These are phyloP conservation scores for Phlebiopsis flavidoalba DNA, from an alignment of 768 basidiomycete species.

Conservation along the genomic window DNA sequence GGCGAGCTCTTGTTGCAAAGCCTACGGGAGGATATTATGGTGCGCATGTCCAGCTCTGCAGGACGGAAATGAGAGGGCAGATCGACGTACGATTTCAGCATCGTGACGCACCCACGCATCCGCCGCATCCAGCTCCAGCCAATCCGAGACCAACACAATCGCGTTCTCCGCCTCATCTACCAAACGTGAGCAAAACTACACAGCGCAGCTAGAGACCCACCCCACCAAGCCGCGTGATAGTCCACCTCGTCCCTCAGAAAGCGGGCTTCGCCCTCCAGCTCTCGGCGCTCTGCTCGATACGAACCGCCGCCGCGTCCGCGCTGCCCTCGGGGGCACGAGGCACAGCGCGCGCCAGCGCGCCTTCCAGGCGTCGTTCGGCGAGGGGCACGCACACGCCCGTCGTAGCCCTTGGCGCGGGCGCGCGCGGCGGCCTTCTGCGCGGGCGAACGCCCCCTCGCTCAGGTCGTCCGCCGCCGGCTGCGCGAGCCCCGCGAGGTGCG, in stretches of 20 bases:
- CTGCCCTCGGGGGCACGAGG: slow-evolving; percentile 46
- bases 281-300: slow-evolving; percentile 71
- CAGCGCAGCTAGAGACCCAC: slow-evolving; percentile 11
- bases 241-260: slow-evolving; percentile 84
- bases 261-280: slow-evolving; percentile 77
- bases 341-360: slow-evolving; percentile 89
- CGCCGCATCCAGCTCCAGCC: slow-evolving; percentile 90
- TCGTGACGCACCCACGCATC: slow-evolving; percentile 96
- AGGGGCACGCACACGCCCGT: slow-evolving; percentile 34
- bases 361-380: slow-evolving; percentile 87
- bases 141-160: slow-evolving; percentile 81
- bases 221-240: slow-evolving; percentile 82
- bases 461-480: slow-evolving; percentile 13
- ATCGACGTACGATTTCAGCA: slow-evolving; percentile 77
- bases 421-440: slow-evolving; percentile 64
- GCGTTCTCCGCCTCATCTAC: slow-evolving; percentile 71
- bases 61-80: background rate
- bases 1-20: slow-evolving; percentile 86
- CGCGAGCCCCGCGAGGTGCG: slow-evolving; percentile 20
- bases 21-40: slow-evolving; percentile 41
- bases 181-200: background rate
- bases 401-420: slow-evolving; percentile 43
- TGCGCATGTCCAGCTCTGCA: background rate
- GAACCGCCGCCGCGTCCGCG: slow-evolving; percentile 30
- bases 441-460: slow-evolving; percentile 43